These are phyloP conservation scores for Lantana camara DNA, from an alignment of 257 asterid genomes.

Conservation along the genomic window DNA sequence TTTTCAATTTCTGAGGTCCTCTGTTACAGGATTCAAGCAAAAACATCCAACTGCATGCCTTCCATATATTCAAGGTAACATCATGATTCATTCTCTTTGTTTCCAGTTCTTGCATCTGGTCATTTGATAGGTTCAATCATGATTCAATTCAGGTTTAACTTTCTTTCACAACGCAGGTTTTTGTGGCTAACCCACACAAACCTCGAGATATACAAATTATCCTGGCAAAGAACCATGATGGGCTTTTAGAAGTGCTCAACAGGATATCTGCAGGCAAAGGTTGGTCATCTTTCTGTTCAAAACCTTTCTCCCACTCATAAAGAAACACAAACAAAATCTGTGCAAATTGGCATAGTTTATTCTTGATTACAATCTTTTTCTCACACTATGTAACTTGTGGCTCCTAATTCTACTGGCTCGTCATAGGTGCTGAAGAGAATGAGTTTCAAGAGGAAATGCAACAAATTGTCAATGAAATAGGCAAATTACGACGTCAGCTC, in stretches of 20 bases:
- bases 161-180: constrained; percentile 54
- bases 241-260: constrained; percentile 67
- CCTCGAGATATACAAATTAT: constrained; percentile 87
- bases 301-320: no score
- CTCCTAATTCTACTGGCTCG: constrained; percentile 17
- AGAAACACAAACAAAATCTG: no score
- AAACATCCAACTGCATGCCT: constrained; percentile 91
- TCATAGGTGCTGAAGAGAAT: constrained; percentile 88
- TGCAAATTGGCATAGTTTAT: neutral
- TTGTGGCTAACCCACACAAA: constrained; percentile 98
- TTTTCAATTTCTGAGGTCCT: constrained; percentile 21
- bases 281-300: constrained; percentile 26
- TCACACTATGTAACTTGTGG: constrained; percentile 1
- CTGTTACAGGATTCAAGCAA: constrained; percentile 87
- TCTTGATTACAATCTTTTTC: constrained; percentile 1
- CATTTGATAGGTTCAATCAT: neutral
- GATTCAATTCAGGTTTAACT: constrained; percentile 17
- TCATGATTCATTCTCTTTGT: constrained; percentile 14
- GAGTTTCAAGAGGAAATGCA: constrained; percentile 96
- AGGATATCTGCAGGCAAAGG: constrained; percentile 87
- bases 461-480: constrained; percentile 83
- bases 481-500: constrained; percentile 72
- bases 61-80: constrained; percentile 94
- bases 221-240: constrained; percentile 83
- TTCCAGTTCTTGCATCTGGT: constrained; percentile 19